Conservation (phyloP, 129 eudicot species). For the Tanacetum coccineum region DNA sequence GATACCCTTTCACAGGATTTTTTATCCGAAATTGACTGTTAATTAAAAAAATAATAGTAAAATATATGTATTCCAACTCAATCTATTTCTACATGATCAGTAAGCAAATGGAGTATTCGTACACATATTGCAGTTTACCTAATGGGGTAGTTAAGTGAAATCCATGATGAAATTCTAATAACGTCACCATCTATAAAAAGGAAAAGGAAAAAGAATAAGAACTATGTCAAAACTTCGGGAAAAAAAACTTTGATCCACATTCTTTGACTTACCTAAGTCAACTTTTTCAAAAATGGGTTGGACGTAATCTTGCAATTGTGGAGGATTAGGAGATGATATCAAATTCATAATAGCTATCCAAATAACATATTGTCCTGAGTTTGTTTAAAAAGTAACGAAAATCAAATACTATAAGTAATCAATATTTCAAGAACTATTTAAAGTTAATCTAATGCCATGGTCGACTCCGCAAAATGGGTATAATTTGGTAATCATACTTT, state of each 20-base stretch:
- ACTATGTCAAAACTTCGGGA: neutral
- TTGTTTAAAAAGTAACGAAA: conserved; percentile 9
- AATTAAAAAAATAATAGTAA: conserved; percentile 2
- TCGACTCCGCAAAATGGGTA: no score
- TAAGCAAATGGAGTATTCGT: conserved; percentile 1
- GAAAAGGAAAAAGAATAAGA: conserved; percentile 11
- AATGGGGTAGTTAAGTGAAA: conserved; percentile 31
- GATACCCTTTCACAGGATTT: conserved; percentile 38
- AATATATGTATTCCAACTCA: neutral
- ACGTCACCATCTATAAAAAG: neutral
- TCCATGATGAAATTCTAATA: conserved; percentile 16
- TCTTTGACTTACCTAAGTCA: conserved; percentile 27
- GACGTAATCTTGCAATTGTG: conserved; percentile 31
- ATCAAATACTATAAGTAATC: neutral
- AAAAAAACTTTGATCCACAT: neutral
- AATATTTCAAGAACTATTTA: no score
- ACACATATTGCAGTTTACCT: conserved; percentile 23
- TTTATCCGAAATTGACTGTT: conserved; percentile 25
- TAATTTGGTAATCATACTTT: no score
- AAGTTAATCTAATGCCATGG: no score
- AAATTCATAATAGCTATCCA: conserved; percentile 29
- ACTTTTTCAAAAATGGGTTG: conserved; percentile 9
- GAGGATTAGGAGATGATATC: conserved; percentile 23
- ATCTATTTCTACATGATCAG: neutral
- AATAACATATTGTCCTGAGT: conserved; percentile 26